phyloP scores from a whole-genome alignment of 2,329 filamentous ascomycete genomes.

The Furcasterigmium sp. region DNA sequence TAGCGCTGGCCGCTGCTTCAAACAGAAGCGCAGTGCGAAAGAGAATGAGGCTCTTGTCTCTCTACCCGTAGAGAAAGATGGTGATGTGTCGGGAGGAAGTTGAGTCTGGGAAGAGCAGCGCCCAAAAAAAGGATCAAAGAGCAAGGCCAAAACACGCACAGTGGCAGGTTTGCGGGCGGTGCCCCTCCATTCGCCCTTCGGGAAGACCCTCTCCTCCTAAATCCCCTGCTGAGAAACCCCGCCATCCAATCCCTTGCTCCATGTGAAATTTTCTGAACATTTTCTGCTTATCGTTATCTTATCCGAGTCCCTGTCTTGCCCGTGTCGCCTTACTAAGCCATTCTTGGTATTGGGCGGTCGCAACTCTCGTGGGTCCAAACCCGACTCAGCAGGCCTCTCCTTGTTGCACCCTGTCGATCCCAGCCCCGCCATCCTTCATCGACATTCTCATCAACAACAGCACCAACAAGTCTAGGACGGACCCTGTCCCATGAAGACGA shows the following conservation, averaged over 20 bases:
- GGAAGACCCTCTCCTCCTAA: no score
- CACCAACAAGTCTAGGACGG: background rate
- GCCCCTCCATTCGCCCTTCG: background rate
- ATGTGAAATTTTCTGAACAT: constrained; percentile 13
- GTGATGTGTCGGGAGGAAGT: background rate
- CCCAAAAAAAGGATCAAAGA: background rate
- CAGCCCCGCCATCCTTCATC: background rate
- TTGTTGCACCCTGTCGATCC: no score
- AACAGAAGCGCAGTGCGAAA: constrained; percentile 5
- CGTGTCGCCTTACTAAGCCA: background rate
- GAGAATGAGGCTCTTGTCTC: constrained; percentile 8
- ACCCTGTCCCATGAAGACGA: constrained; percentile 1
- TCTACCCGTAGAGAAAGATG: constrained; percentile 5
- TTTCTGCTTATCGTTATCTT: constrained; percentile 7
- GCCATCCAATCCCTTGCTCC: constrained; percentile 10
- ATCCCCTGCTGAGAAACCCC: constrained; percentile 1
- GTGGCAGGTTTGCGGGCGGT: background rate
- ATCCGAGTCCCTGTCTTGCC: constrained; percentile 4
- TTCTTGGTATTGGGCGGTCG: no score
- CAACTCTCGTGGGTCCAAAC: no score
- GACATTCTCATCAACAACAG: background rate
- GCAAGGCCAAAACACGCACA: background rate
- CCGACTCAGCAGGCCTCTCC: no score
- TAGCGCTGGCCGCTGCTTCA: constrained; percentile 8
- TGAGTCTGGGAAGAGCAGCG: background rate